Evolutionary conservation across 2,329 filamentous ascomycete genomes (phyloP).

Genomic region (Pseudogymnoascus sp.): DNA sequence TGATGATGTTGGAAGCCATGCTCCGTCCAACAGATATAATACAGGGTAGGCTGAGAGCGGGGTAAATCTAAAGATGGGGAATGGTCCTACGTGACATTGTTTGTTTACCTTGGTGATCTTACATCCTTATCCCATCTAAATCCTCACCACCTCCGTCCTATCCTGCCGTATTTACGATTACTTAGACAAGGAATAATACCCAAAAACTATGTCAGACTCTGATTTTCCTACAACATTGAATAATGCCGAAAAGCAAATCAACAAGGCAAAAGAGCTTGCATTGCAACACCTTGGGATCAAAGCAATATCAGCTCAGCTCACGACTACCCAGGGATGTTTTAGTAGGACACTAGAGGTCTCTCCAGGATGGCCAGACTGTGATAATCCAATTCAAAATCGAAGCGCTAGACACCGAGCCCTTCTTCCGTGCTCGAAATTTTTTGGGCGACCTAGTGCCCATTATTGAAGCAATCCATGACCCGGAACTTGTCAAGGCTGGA

Average conservation of each 20-base stretch:
- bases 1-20: too few relatives aligned
- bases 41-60: neutral
- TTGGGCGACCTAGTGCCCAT: slow-evolving; percentile 18
- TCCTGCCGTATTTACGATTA: neutral
- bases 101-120: neutral
- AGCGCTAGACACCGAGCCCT: slow-evolving; percentile 16
- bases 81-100: neutral
- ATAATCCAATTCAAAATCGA: slow-evolving; percentile 20
- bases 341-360: slow-evolving; percentile 20
- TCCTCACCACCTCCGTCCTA: neutral
- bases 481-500: slow-evolving; percentile 14
- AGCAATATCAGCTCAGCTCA: slow-evolving; percentile 15
- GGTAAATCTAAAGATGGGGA: neutral
- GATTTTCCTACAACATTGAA: slow-evolving; percentile 9
- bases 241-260: slow-evolving; percentile 13
- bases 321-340: slow-evolving; percentile 18
- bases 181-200: neutral
- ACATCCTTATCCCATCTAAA: neutral
- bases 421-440: slow-evolving; percentile 14
- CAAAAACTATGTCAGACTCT: neutral
- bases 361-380: slow-evolving; percentile 14
- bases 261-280: slow-evolving; percentile 15
- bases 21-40: neutral
- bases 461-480: slow-evolving; percentile 14
- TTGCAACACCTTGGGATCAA: slow-evolving; percentile 9